Percentiles rank a stretch among this genome's conserved stretches.
These are phyloP conservation scores for Russula vinacea DNA, from an alignment of 768 basidiomycete species.

Conservation along the genomic window DNA sequence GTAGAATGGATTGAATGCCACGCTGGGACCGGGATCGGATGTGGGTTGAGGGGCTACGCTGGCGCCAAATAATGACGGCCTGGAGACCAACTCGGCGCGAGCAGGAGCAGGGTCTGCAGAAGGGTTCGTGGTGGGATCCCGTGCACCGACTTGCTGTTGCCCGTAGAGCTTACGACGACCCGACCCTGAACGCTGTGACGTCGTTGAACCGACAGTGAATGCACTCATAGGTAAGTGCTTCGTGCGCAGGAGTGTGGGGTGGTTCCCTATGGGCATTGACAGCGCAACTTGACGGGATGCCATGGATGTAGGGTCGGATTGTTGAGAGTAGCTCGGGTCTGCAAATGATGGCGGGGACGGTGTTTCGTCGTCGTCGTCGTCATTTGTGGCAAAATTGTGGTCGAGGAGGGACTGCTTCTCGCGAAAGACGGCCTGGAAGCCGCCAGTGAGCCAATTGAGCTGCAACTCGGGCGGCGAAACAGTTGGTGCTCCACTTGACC, in stretches of 20 bases:
- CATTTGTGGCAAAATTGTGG: conserved; percentile 46
- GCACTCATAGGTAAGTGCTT: conserved; percentile 61
- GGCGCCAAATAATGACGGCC: conserved; percentile 9
- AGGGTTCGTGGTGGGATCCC: conserved; percentile 4
- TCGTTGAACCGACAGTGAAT: conserved; percentile 53
- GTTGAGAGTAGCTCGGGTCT: conserved; percentile 1
- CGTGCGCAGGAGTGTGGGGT: conserved; percentile 46
- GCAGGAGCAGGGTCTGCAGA: not conserved
- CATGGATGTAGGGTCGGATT: conserved; percentile 1
- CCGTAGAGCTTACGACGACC: conserved; percentile 22
- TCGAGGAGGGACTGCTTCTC: conserved; percentile 54
- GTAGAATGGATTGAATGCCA: conserved; percentile 85
- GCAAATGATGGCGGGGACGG: conserved; percentile 28
- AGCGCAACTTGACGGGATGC: conserved; percentile 14
- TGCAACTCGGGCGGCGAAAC: conserved; percentile 38
- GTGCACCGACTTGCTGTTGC: conserved; percentile 17
- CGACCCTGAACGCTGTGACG: conserved; percentile 32
- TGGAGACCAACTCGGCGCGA: conserved; percentile 15
- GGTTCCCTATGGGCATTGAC: conserved; percentile 19
- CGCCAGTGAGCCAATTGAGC: conserved; percentile 78
- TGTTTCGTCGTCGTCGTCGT: conserved; percentile 38
- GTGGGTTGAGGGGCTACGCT: conserved; percentile 14
- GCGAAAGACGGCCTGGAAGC: conserved; percentile 68
- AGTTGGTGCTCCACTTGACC: conserved; percentile 3
- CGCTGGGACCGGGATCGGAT: conserved; percentile 27